phyloP scores from a whole-genome alignment of 2,329 filamentous ascomycete genomes.

The Tolypocladium ovalisporum region DNA sequence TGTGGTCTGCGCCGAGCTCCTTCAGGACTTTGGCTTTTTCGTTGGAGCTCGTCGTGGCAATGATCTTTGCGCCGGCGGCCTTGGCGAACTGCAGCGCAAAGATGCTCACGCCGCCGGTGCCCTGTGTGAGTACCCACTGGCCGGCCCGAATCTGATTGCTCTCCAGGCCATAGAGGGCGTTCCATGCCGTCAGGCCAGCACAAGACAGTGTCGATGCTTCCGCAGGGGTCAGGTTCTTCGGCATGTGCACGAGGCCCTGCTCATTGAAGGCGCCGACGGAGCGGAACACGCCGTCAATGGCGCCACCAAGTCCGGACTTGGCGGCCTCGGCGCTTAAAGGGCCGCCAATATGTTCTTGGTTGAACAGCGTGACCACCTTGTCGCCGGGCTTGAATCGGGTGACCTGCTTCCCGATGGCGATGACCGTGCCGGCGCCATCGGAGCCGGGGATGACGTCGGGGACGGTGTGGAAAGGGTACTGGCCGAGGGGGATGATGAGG shows the following conservation, averaged over 20 bases:
- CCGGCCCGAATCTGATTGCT: slow-evolving; percentile 38
- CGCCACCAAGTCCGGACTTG: slow-evolving; percentile 54
- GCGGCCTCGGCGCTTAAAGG: slow-evolving; percentile 21
- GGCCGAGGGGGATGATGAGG: slow-evolving; percentile 36
- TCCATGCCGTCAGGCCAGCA: slow-evolving; percentile 55
- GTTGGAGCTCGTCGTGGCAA: slow-evolving; percentile 34
- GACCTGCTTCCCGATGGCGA: slow-evolving; percentile 38
- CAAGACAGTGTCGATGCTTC: slow-evolving; percentile 50
- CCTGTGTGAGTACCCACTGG: slow-evolving; percentile 52
- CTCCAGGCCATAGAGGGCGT: slow-evolving; percentile 48
- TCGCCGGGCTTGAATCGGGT: slow-evolving; percentile 40
- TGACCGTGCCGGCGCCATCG: slow-evolving; percentile 42
- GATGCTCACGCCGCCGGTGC: slow-evolving; percentile 59
- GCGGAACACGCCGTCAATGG: slow-evolving; percentile 56
- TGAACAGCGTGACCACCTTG: slow-evolving; percentile 50
- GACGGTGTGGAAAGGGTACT: slow-evolving; percentile 14
- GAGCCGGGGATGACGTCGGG: slow-evolving; percentile 37
- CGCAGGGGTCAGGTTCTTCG: slow-evolving; percentile 38
- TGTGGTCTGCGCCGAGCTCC: slow-evolving; percentile 36
- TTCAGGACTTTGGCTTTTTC: slow-evolving; percentile 32
- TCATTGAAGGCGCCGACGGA: slow-evolving; percentile 59
- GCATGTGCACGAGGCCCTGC: slow-evolving; percentile 53
- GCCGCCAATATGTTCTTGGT: slow-evolving; percentile 40
- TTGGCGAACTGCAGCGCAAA: slow-evolving; percentile 52
- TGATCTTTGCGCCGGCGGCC: slow-evolving; percentile 35